These are phyloP conservation scores for Phanerochaete sordida DNA, from an alignment of 768 basidiomycete species.

Conservation along the genomic window DNA sequence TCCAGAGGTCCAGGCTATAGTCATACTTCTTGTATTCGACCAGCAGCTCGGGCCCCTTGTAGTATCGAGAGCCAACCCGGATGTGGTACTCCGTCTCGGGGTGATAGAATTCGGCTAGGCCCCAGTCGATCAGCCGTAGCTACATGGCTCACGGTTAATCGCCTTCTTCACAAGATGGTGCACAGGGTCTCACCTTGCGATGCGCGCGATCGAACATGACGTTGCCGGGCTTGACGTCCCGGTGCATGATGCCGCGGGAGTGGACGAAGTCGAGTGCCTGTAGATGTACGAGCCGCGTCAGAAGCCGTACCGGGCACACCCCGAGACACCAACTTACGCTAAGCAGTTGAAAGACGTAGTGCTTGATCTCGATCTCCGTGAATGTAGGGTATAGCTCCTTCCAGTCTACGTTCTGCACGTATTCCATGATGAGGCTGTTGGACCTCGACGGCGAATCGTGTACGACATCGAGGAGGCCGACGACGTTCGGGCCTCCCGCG, in stretches of 20 bases:
- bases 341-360: conserved; percentile 93
- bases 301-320: not conserved
- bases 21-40: conserved; percentile 98
- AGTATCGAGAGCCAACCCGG: conserved; percentile 93
- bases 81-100: conserved; percentile 97
- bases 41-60: conserved; percentile 94
- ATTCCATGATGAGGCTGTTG: conserved; percentile 94
- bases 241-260: conserved; percentile 97
- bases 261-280: conserved; percentile 96
- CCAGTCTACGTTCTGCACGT: conserved; percentile 95
- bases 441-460: conserved; percentile 94
- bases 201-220: conserved; percentile 99
- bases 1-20: conserved; percentile 98
- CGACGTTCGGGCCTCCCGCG: conserved; percentile 92
- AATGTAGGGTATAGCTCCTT: conserved; percentile 92
- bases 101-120: conserved; percentile 97
- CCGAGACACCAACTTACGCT: conserved; percentile 49
- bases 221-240: conserved; percentile 98
- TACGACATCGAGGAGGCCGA: conserved; percentile 90
- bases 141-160: conserved; percentile 29
- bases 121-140: conserved; percentile 98
- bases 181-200: conserved; percentile 60
- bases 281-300: not conserved
- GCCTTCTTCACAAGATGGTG: not conserved
- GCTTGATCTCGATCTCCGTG: conserved; percentile 92